A percentile compares a stretch with the other conserved stretches of the same genome.
These are phyloP conservation scores for Penicillium polonicum DNA, from an alignment of 2,329 filamentous ascomycete species.

Conservation along the genomic window DNA sequence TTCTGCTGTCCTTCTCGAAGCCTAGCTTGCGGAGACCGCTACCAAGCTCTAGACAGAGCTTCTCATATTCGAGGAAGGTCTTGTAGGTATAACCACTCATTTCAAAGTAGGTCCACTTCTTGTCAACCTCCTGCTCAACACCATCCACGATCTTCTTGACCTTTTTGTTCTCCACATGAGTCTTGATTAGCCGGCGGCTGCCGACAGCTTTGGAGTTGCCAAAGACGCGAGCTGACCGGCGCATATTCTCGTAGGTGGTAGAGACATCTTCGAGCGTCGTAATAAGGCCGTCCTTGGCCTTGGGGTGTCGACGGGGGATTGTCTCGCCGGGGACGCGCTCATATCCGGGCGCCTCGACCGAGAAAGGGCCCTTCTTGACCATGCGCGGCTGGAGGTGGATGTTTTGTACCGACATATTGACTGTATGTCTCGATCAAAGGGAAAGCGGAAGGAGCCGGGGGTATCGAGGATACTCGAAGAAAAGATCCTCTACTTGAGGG, in stretches of 20 bases:
- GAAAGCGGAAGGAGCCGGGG: conserved; percentile 1
- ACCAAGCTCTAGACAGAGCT: conserved; percentile 66
- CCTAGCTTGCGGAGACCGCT: conserved; percentile 73
- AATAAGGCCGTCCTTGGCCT: conserved; percentile 68
- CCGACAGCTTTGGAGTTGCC: conserved; percentile 66
- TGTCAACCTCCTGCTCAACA: conserved; percentile 74
- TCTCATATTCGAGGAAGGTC: conserved; percentile 76
- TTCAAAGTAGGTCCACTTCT: conserved; percentile 90
- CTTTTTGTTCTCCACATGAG: conserved; percentile 83
- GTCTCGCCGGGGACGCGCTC: conserved; percentile 76
- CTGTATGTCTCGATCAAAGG: conserved; percentile 11
- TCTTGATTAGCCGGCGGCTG: conserved; percentile 69
- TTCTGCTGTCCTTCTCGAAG: conserved; percentile 62
- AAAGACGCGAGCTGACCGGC: conserved; percentile 63
- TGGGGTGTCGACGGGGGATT: conserved; percentile 72
- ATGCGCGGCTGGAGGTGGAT: conserved; percentile 47
- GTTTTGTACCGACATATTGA: conserved; percentile 36
- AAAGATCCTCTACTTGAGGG: conserved; percentile 14
- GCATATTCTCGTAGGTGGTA: conserved; percentile 78
- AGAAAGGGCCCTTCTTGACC: conserved; percentile 70
- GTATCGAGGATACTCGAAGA: conserved; percentile 6
- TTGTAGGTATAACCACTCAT: conserved; percentile 73
- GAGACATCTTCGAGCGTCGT: conserved; percentile 66
- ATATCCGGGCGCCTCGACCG: conserved; percentile 67
- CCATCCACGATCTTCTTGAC: conserved; percentile 85